A percentile compares a stretch with the other conserved stretches of the same genome.
Conservation (phyloP, 768 basidiomycete genomes). For the Boletus sensibilis region DNA sequence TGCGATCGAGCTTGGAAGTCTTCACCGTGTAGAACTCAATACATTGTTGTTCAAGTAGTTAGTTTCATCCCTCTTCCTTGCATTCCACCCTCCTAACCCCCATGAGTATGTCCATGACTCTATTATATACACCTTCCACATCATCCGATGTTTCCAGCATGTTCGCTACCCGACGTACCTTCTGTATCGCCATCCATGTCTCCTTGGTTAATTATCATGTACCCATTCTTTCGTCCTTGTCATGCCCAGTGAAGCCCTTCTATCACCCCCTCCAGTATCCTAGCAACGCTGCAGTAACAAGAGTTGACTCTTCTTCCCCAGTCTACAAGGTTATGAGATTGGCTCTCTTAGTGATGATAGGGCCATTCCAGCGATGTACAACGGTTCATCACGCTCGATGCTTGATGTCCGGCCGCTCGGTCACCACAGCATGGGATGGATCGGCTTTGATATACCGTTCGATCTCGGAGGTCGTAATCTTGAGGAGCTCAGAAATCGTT, state of each 20-base stretch:
- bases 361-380: not conserved
- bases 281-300: too few relatives aligned
- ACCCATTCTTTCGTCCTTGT: not conserved
- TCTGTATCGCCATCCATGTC: conserved; percentile 16
- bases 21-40: conserved; percentile 9
- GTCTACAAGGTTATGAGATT: not conserved
- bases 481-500: not conserved
- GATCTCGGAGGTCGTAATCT: not conserved
- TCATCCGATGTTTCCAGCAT: conserved; percentile 5
- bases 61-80: not conserved
- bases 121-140: conserved; percentile 16
- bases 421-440: not conserved
- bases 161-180: not conserved
- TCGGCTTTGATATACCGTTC: not conserved
- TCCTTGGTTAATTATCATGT: conserved; percentile 16
- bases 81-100: conserved; percentile 1
- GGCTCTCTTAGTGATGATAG: too few relatives aligned
- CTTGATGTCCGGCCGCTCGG: not conserved
- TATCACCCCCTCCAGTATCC: too few relatives aligned
- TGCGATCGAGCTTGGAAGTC: not conserved
- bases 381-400: not conserved
- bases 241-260: not conserved
- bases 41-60: conserved; percentile 5
- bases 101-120: conserved; percentile 10
- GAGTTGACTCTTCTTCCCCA: not conserved